Base-by-base conservation (phyloP, 352 stramenopile genomes). In the Globisporangium spiculum region DNA sequence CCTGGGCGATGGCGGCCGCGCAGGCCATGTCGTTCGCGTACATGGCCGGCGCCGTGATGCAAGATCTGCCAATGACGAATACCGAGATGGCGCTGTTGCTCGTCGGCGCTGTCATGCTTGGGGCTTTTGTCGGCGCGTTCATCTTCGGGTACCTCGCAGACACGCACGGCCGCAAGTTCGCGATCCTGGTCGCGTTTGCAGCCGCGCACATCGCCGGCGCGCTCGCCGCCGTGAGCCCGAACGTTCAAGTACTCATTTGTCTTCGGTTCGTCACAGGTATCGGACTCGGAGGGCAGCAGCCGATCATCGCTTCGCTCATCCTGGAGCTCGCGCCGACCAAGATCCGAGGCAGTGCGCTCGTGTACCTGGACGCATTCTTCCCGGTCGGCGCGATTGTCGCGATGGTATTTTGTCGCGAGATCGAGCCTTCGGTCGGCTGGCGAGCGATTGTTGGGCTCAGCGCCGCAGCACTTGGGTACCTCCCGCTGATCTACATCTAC, bases 301-400 rank as follows among this genome's bases (percentile, higher is more conserved):
- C 70, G 18, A 44, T 74, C 2, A 53, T 67, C 14, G 32, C 52
- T 26, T 61, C 67, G 8, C 58, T 71, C 4, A 55, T 76, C 7
- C 61, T 74, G 41, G 70, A 76, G 46, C 67, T 76, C 18, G 67
- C 70, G 3, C 70, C 70, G 18, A 59, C 59, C n/a, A 50, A 48
- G 10, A 63, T 52, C 6, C 70, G 70, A 34, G 70, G 67, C 22
- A 55, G 67, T 30, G 60, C 70, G 26, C 65, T 76, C 46, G 71
- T 71, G 22, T 41, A 74, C 24, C 30, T 74, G 10, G 67, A 76
- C 24, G 53, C n/a, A 0, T 76, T 74, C 46, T 74, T 48, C 38
- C 22, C 67, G 26, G 32, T 76, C 1, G 71, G 67, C 12, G 48
- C 48, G 30, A 68, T 74, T 1, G 6, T 74, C 18, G 36, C 44